Evolutionary conservation across 257 asterid genomes (phyloP).

Genomic region (Vinca minor): DNA sequence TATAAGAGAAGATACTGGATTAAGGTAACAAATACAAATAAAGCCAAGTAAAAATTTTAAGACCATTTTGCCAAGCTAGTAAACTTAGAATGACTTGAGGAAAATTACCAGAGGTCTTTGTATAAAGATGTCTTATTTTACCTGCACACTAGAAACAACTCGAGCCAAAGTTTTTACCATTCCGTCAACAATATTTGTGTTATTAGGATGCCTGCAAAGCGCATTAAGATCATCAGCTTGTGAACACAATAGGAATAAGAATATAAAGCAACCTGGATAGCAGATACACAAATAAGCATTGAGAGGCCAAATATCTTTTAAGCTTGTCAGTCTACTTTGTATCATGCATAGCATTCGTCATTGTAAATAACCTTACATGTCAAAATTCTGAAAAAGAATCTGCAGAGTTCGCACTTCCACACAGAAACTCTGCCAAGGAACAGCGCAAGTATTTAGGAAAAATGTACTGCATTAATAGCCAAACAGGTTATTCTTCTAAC

Average conservation of each 20-base stretch:
- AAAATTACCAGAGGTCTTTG: not conserved
- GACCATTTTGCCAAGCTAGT: not conserved
- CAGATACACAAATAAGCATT: not conserved
- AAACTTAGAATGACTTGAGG: not conserved
- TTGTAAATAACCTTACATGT: slow-evolving; percentile 59
- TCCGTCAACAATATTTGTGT: slow-evolving; percentile 86
- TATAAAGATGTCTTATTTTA: slow-evolving; percentile 20
- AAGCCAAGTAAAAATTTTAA: not conserved
- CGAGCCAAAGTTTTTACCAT: slow-evolving; percentile 95
- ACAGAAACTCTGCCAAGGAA: slow-evolving; percentile 75
- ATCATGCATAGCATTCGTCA: not conserved
- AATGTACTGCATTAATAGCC: not conserved
- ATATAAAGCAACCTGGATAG: not conserved
- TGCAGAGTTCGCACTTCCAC: slow-evolving; percentile 96
- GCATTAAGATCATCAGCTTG: slow-evolving; percentile 12
- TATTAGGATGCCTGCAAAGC: slow-evolving; percentile 73
- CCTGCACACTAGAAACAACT: slow-evolving; percentile 87
- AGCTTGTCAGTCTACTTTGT: not conserved
- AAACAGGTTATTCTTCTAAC: not conserved
- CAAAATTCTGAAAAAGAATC: slow-evolving; percentile 86
- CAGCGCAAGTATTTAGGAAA: slow-evolving; percentile 19
- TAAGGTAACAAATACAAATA: not conserved
- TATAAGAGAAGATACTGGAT: not conserved
- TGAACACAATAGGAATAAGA: not conserved
- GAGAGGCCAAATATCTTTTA: not conserved